Evolutionary conservation across 306 rosid genomes (phyloP).

Genomic region (Vigna reflexopilosa): DNA sequence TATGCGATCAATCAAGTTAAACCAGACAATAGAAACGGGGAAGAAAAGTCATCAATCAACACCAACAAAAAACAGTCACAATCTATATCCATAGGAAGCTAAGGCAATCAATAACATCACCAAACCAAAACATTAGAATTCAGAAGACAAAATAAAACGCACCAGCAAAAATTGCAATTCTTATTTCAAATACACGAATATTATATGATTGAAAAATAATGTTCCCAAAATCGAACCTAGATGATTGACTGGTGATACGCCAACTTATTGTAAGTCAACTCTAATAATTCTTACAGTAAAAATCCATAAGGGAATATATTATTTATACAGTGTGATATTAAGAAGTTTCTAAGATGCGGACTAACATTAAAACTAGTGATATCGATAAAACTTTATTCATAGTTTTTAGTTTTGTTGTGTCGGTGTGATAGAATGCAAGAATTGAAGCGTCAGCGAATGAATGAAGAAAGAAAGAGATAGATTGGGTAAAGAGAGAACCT

Average conservation of each 20-base stretch:
- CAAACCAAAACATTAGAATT: not conserved
- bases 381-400: not conserved
- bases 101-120: slow-evolving; percentile 11
- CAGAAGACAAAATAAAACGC: not conserved
- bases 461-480: not conserved
- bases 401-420: not conserved
- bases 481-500: slow-evolving; percentile 58
- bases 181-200: slow-evolving; percentile 14
- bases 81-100: not conserved
- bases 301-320: not conserved
- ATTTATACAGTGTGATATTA: not conserved
- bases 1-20: not conserved
- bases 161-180: slow-evolving; percentile 4
- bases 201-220: not conserved
- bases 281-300: not conserved
- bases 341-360: not conserved
- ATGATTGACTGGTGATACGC: not conserved
- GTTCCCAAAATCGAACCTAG: slow-evolving; percentile 27
- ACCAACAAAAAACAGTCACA: slow-evolving; percentile 35
- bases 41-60: slow-evolving; percentile 4
- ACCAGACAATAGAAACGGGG: not conserved
- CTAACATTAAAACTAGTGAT: not conserved
- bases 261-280: not conserved
- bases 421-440: slow-evolving; percentile 1
- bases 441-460: not conserved